These are phyloP conservation scores for Earliella scabrosa DNA, from an alignment of 1,284 basidiomycete species.

Conservation along the genomic window DNA sequence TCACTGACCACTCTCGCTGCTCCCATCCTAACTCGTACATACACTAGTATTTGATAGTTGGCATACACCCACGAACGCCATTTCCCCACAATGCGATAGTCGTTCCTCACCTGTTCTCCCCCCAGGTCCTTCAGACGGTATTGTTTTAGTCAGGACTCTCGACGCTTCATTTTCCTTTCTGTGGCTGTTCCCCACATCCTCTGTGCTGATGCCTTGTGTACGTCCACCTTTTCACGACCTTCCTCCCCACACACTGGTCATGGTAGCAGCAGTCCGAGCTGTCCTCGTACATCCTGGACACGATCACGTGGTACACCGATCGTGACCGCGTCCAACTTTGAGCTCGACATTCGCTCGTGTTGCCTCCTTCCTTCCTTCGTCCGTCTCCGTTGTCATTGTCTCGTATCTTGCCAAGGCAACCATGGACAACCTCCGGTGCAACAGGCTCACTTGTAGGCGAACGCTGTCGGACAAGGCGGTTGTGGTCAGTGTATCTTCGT, in stretches of 20 bases:
- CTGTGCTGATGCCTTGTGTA: too few species aligned
- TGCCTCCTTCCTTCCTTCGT: neutral
- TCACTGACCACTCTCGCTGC: too few species aligned
- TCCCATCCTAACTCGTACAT: neutral
- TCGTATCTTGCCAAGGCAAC: slow-evolving; percentile 36
- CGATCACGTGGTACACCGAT: slow-evolving; percentile 5
- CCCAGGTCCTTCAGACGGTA: too few species aligned
- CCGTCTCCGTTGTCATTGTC: neutral
- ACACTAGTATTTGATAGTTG: neutral
- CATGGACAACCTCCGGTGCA: slow-evolving; percentile 66
- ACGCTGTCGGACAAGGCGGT: slow-evolving; percentile 76
- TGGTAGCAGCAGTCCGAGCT: too few species aligned
- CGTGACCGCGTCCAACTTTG: neutral
- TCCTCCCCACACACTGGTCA: too few species aligned
- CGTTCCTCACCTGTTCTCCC: too few species aligned
- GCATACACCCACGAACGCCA: neutral
- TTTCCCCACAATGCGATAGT: neutral
- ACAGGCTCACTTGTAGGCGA: slow-evolving; percentile 71
- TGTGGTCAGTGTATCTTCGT: slow-evolving; percentile 57
- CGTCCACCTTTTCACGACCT: too few species aligned
- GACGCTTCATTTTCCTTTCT: too few species aligned
- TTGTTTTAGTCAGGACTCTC: too few species aligned
- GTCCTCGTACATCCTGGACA: too few species aligned
- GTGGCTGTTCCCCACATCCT: too few species aligned
- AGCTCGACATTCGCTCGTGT: neutral